These are phyloP conservation scores for Kodamaea fukazawae DNA, from an alignment of 805 yeast species.

Conservation along the genomic window DNA sequence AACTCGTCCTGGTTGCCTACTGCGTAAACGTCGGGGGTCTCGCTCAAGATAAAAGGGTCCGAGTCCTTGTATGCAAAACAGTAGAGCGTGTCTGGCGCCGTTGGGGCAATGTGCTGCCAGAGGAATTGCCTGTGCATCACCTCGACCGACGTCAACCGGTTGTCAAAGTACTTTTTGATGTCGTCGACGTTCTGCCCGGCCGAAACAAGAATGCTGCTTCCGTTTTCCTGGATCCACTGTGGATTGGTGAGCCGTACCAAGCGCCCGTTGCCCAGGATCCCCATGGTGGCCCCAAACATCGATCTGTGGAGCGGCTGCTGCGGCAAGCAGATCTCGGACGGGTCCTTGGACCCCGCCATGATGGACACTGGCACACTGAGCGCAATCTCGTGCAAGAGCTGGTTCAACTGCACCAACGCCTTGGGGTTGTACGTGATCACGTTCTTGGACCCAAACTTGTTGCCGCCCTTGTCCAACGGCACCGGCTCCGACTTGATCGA, in stretches of 20 bases:
- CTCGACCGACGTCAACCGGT: conserved; percentile 31
- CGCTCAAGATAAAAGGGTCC: conserved; percentile 79
- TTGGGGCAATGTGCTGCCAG: conserved; percentile 90
- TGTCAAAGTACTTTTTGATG: conserved; percentile 48
- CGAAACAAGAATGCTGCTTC: conserved; percentile 61
- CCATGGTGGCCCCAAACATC: conserved; percentile 50
- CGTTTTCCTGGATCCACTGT: conserved; percentile 50
- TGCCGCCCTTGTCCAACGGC: conserved; percentile 28
- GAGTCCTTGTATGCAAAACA: conserved; percentile 74
- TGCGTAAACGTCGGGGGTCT: conserved; percentile 82
- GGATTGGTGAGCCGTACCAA: conserved; percentile 58
- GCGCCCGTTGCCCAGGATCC: conserved; percentile 33
- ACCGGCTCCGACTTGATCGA: conserved; percentile 42
- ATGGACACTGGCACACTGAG: conserved; percentile 65
- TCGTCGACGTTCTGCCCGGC: conserved; percentile 86
- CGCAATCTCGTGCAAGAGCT: conserved; percentile 54
- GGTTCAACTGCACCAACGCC: conserved; percentile 56
- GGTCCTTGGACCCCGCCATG: conserved; percentile 85
- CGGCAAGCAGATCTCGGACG: conserved; percentile 80
- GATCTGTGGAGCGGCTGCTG: conserved; percentile 88
- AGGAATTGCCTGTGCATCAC: conserved; percentile 61
- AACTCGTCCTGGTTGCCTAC: conserved; percentile 79
- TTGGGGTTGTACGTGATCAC: conserved; percentile 49
- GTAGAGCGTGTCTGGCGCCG: conserved; percentile 94
- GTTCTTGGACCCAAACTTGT: conserved; percentile 51